Base-by-base conservation (phyloP, 1,284 basidiomycete genomes). In the Hemileia vastatrix region DNA sequence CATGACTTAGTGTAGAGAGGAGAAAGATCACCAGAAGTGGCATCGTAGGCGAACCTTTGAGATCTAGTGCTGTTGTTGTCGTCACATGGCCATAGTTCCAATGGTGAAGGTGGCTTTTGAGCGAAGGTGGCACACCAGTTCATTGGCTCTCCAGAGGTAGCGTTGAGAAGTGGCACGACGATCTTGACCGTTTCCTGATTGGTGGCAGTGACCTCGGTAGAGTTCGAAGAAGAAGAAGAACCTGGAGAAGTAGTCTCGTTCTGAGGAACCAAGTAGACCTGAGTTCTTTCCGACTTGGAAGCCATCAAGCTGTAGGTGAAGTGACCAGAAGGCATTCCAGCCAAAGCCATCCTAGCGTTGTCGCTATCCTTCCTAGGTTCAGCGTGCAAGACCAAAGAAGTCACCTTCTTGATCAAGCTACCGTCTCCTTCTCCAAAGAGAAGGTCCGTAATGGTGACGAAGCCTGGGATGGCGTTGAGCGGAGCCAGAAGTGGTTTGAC, bases 121-220 rank as follows among this genome's bases (percentile, higher is more conserved):
- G 32, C 57, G 27, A 43, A 63, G 24, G 61, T 59, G 44, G 61
- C 61, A 44, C 61, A 63, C 45, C 49, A 48, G 21, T 50, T 24
- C 21, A 57, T 24, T 8, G 61, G 55, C 36, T 57, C 31, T 15
- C 61, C 61, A 40, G 11, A 11, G 36, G 36, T 40, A 36, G 66
- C 54, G 19, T 58, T 61, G 11, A 65, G 66, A 24, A 67, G 63
- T 1, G 66, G 66, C 2, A 67, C 21, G 36, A 67, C 64, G 58
- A 67, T 47, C 48, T 67, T 67, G 59, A 67, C 66, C 11, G 66
- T 64, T 48, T 66, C 58, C 21, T 64, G 36, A 27, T 27, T 27
- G 15, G 36, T 40, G 15, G 36, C 36, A 40, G 36, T 40, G 36
- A 15, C 36, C 9, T 40, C 36, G 15, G 15, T 15, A 40, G 36